Percentiles rank a stretch among this genome's conserved stretches.
These are phyloP conservation scores for Leccinum longicurvipes DNA, from an alignment of 768 basidiomycete genomes.

Conservation along the genomic window DNA sequence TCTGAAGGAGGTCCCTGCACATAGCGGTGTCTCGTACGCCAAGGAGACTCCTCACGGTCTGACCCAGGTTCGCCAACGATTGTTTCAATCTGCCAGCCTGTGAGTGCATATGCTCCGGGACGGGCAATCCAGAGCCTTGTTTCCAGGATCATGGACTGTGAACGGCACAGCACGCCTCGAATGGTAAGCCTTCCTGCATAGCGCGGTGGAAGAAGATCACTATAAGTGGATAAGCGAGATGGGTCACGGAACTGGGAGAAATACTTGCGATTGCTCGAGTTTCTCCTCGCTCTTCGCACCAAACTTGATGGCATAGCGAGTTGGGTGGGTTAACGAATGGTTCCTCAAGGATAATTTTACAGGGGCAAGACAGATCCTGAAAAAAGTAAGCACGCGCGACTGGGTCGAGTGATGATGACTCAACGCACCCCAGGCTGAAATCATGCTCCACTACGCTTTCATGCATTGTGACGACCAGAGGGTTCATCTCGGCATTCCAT, in stretches of 20 bases:
- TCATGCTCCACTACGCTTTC: slow-evolving; percentile 54
- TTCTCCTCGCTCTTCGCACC: slow-evolving; percentile 22
- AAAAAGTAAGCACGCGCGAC: slow-evolving; percentile 5
- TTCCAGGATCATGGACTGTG: slow-evolving; percentile 39
- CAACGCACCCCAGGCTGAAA: slow-evolving; percentile 65
- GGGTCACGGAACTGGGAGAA: not conserved
- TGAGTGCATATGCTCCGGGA: slow-evolving; percentile 63
- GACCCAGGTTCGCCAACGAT: slow-evolving; percentile 46
- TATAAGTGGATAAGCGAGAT: slow-evolving; percentile 22
- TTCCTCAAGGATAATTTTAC: slow-evolving; percentile 64
- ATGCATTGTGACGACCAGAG: slow-evolving; percentile 52
- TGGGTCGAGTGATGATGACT: not conserved
- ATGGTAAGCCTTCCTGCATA: slow-evolving; percentile 69
- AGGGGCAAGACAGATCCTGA: slow-evolving; percentile 54
- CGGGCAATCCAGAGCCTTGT: slow-evolving; percentile 58
- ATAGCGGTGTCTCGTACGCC: slow-evolving; percentile 40
- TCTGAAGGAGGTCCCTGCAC: slow-evolving; percentile 34
- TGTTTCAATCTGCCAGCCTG: slow-evolving; percentile 68
- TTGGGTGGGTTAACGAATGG: slow-evolving; percentile 60
- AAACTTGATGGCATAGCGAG: slow-evolving; percentile 57
- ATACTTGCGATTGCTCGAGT: slow-evolving; percentile 22
- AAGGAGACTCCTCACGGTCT: slow-evolving; percentile 14
- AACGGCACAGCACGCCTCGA: slow-evolving; percentile 55
- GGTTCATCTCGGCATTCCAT: slow-evolving; percentile 81
- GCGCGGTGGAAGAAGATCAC: slow-evolving; percentile 45